Conservation (phyloP, 441 rosid species). For the Brassica hybrid region DNA sequence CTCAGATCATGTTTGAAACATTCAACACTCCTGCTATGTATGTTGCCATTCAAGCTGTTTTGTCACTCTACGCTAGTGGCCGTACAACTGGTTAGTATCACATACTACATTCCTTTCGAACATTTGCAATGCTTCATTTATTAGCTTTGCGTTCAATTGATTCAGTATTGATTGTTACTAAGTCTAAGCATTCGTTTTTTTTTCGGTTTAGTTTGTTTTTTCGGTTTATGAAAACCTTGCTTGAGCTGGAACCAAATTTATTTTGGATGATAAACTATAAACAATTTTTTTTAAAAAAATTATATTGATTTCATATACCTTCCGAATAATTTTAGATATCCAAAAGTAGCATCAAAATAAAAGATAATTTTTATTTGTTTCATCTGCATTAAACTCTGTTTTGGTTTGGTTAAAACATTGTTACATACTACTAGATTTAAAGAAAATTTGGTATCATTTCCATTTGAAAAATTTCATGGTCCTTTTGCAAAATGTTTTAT, state of each 20-base stretch:
- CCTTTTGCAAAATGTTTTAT: background rate
- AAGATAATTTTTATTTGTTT: background rate
- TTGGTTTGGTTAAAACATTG: background rate
- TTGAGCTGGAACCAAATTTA: background rate
- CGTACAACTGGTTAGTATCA: slow-evolving; percentile 2
- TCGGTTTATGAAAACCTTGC: background rate
- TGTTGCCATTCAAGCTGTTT: slow-evolving; percentile 9
- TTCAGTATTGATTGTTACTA: background rate
- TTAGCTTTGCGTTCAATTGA: background rate
- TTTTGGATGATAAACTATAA: background rate
- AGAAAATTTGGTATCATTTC: background rate
- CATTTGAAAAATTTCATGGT: background rate
- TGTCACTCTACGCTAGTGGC: background rate
- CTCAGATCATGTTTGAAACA: slow-evolving; percentile 8
- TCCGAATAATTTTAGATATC: background rate
- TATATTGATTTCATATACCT: background rate
- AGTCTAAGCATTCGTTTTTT: background rate
- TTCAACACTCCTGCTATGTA: slow-evolving; percentile 1
- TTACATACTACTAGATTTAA: background rate
- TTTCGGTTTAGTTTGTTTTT: background rate
- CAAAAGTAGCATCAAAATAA: background rate
- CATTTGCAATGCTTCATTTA: background rate
- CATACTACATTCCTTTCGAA: background rate
- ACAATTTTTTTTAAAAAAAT: too few species aligned
- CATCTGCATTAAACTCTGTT: background rate